Base-by-base conservation (phyloP, 2,329 filamentous ascomycete genomes). In the Teratosphaeria nubilosa region DNA sequence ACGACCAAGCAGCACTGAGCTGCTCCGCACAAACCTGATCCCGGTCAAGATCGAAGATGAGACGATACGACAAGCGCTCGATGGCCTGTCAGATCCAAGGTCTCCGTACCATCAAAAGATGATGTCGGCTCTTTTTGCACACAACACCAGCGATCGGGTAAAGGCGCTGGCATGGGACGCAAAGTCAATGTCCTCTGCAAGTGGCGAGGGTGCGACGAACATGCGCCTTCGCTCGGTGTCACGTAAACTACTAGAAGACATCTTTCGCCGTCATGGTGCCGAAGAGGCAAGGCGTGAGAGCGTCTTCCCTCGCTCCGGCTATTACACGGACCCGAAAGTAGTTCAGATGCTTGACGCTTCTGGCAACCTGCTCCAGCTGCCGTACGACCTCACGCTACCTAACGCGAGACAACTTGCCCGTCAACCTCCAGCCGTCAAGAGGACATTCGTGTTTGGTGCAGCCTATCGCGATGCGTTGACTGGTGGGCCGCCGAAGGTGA, bases 11-110 rank as follows among this genome's bases (percentile, higher is more conserved):
- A 91, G 89, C 60, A 78, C 82, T 0, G 91, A 96, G 60, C 82
- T 99, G 11, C 77, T 97, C 1, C 86, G 89, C 62, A 91, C 88
- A 67, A 90, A 90, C 22, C 91, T 91, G 68, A 80, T 99, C 5
- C 94, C 94, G 0, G 82, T 96, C 7, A 90, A 94, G 69, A 90
- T 96, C 74, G 91, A 96, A 72, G 91, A 92, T 67, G 92, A 96
- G 72, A 90, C 88, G 1, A 91, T 96, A 60, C 84, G 89, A 60
- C 85, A 90, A 62, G 89, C 90, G 2, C 81, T 97, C 54, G 87
- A 88, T 58, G 87, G 89, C 25, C 74, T 97, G 25, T 86, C 87
- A 0, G 89, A 96, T 68, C 86, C 89, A 0, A 86, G 82, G 61
- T 96, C 91, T 3, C 88, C 90, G 0, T 92, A 96, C 69, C 95